Evolutionary conservation across 306 rosid genomes (phyloP), one percentile per base, ranked within the genome.

Genomic region (Gastrolobium villosum): DNA sequence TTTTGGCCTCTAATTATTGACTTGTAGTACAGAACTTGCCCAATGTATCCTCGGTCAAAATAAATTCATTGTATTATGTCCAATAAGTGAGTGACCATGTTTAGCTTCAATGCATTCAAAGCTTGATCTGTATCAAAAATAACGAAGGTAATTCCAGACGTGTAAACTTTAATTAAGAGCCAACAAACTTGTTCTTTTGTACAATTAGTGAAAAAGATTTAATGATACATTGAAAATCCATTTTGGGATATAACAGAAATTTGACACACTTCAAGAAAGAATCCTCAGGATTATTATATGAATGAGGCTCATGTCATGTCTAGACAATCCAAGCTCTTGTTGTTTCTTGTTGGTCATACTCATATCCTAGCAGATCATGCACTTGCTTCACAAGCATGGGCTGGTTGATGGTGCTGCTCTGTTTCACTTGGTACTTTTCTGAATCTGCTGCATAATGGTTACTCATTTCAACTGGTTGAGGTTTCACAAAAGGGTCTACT

Each of bases 311-410:
- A 63, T 74, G n/a, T 66, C 79, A 44, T 70, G 72, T 46, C 66
- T 70, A 63, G 60, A 67, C 67, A 48, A 84, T 37, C 67, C 4
- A 80, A 44, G 41, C 31, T 49, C 5, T 14, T 70, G 59, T 35
- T 14, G 79, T 67, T 15, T 13, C 78, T 50, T 81, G 85, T 70
- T 59, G 79, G 67, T 75, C 61, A 3, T 63, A 70, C 75, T 75
- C 61, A 3, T 63, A 70, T 79, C 65, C 81, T 68, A 20, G 65
- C 65, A 75, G 26, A 83, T 85, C 87, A 63, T 76, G 61, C 67
- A 77, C 78, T 67, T 79, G 94, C 59, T 86, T 88, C 77, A 65
- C 40, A 53, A 79, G 84, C 5, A 82, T 68, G 30, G 84, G 81
- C 14, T 83, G 88, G 65, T 84, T 72, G 13, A 80, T 79, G 59